These are phyloP conservation scores for Pythium coloratum DNA, from an alignment of 352 stramenopile species.

Conservation along the genomic window DNA sequence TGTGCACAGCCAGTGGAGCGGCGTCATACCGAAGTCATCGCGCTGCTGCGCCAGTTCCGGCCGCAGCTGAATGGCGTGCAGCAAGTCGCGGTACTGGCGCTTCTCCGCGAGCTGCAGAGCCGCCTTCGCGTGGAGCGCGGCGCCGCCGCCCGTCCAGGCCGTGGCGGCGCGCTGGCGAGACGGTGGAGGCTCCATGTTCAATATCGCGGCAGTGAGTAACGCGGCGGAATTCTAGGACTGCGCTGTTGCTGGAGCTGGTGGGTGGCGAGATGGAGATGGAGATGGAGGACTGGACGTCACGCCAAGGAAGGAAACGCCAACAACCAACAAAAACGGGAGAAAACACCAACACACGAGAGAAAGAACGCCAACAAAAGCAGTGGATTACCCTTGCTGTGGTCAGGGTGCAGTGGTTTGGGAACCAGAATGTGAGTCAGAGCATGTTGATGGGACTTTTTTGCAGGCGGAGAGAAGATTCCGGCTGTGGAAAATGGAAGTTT, in stretches of 20 bases:
- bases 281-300: not conserved
- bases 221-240: not conserved
- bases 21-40: slow-evolving; percentile 35
- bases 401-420: not conserved
- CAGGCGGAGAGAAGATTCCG: slow-evolving; percentile 1
- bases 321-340: not conserved
- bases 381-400: not conserved
- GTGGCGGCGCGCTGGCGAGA: slow-evolving; percentile 15
- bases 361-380: not conserved
- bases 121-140: slow-evolving; percentile 14
- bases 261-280: not conserved
- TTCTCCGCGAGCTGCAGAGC: slow-evolving; percentile 26
- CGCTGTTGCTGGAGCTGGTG: not conserved
- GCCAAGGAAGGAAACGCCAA: not conserved
- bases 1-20: slow-evolving; percentile 34
- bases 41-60: slow-evolving; percentile 20
- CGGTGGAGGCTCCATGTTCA: slow-evolving; percentile 13
- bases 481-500: not conserved
- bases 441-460: not conserved
- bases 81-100: slow-evolving; percentile 25
- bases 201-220: not conserved
- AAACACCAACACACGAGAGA: not conserved
- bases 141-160: slow-evolving; percentile 2
- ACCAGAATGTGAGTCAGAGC: slow-evolving; percentile 5
- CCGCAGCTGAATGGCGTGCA: slow-evolving; percentile 23